These are phyloP conservation scores for Phytophthora podocarpi DNA, from an alignment of 352 stramenopile species.

Conservation along the genomic window DNA sequence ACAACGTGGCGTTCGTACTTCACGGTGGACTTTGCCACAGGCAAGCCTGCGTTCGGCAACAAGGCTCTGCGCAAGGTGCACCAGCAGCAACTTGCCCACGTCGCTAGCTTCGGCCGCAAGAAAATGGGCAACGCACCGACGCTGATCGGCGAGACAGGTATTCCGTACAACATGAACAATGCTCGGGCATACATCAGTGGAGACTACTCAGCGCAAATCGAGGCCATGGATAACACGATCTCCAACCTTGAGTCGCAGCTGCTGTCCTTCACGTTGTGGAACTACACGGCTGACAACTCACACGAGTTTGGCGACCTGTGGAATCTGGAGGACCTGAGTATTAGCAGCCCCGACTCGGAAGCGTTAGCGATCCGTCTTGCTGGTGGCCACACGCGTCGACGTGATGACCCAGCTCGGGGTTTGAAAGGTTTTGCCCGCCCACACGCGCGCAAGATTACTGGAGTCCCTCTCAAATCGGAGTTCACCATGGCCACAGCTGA, in stretches of 20 bases:
- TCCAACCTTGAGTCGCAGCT: constrained; percentile 61
- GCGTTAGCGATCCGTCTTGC: constrained; percentile 24
- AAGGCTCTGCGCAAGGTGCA: constrained; percentile 56
- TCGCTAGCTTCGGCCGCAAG: constrained; percentile 47
- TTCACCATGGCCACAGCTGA: constrained; percentile 48
- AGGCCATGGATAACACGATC: constrained; percentile 69
- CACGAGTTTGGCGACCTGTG: constrained; percentile 76
- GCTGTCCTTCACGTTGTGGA: constrained; percentile 88
- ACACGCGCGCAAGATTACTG: constrained; percentile 62
- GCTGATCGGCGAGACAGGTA: constrained; percentile 63
- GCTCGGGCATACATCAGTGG: constrained; percentile 42
- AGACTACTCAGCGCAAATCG: constrained; percentile 52
- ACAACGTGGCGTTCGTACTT: constrained; percentile 72
- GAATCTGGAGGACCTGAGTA: constrained; percentile 86
- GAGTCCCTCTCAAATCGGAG: constrained; percentile 54
- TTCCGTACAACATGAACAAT: constrained; percentile 64
- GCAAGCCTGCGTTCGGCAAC: constrained; percentile 63
- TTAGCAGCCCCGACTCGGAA: constrained; percentile 61
- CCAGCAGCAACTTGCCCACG: constrained; percentile 56
- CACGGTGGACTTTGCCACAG: constrained; percentile 60
- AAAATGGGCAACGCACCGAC: constrained; percentile 52
- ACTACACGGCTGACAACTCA: constrained; percentile 80
- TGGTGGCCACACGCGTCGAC: constrained; percentile 42
- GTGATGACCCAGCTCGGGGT: constrained; percentile 41
- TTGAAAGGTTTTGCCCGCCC: constrained; percentile 69